These are phyloP conservation scores for Balansia obtecta DNA, from an alignment of 2,329 filamentous ascomycete genomes.

Conservation along the genomic window DNA sequence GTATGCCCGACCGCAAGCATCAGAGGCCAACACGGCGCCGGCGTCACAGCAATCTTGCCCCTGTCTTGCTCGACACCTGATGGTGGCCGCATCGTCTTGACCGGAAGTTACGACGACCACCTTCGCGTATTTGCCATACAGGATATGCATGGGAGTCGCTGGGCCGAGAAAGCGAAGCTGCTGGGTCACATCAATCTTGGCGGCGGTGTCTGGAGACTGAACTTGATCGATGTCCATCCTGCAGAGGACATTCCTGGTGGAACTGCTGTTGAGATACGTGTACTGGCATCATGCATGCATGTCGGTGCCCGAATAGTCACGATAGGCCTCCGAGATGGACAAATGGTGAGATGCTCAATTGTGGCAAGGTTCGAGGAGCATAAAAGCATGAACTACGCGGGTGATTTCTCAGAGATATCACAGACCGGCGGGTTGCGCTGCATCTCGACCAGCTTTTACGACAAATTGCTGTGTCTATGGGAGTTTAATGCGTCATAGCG, in stretches of 20 bases:
- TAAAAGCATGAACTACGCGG: constrained; percentile 90
- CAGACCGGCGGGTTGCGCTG: constrained; percentile 26
- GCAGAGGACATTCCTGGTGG: constrained; percentile 12
- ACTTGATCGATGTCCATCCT: constrained; percentile 34
- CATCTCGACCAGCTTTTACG: constrained; percentile 68
- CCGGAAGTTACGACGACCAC: constrained; percentile 84
- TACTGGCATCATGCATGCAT: constrained; percentile 93
- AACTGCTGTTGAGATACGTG: constrained; percentile 22
- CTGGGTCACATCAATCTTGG: constrained; percentile 58
- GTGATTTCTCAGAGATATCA: constrained; percentile 45
- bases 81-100: constrained; percentile 51
- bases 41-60: constrained; percentile 78
- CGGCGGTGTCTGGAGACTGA: constrained; percentile 77
- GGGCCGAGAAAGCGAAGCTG: constrained; percentile 31
- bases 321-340: constrained; percentile 24
- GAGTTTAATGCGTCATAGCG: constrained; percentile 13
- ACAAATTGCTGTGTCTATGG: constrained; percentile 60
- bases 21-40: constrained; percentile 55
- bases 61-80: constrained; percentile 32
- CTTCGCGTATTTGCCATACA: constrained; percentile 53
- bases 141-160: constrained; percentile 26
- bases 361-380: constrained; percentile 68
- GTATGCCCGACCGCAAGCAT: constrained; percentile 15
- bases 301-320: constrained; percentile 61
- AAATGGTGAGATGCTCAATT: constrained; percentile 39